phyloP scores from a whole-genome alignment of 805 yeast species.

The Tetrapisispora phaffii region DNA sequence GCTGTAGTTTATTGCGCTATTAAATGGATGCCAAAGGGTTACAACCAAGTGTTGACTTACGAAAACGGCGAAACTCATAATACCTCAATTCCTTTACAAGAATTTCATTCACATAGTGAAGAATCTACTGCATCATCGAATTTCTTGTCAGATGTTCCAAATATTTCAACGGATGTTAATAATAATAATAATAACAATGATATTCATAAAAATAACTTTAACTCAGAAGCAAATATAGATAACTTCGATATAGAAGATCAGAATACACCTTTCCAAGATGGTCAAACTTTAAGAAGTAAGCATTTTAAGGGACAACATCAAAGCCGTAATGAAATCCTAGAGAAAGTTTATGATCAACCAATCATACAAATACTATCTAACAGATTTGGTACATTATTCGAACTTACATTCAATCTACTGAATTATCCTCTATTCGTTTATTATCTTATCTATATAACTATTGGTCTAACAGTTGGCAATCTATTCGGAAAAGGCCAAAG shows the following conservation, averaged over 20 bases:
- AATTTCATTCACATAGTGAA: neutral
- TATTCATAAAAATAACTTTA: neutral
- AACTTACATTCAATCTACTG: slow-evolving; percentile 38
- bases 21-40: slow-evolving; percentile 8
- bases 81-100: slow-evolving; percentile 1
- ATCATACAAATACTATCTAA: neutral
- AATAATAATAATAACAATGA: neutral
- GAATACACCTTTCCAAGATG: too few relatives aligned
- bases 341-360: neutral
- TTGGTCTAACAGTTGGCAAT: slow-evolving; percentile 53
- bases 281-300: neutral
- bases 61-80: neutral
- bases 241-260: slow-evolving; percentile 1
- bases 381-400: slow-evolving; percentile 20
- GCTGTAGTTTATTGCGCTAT: slow-evolving; percentile 43
- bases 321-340: neutral
- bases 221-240: neutral
- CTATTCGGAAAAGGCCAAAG: slow-evolving; percentile 54
- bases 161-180: neutral
- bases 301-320: neutral
- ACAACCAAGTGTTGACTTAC: neutral
- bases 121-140: neutral
- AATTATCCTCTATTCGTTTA: slow-evolving; percentile 59
- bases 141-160: neutral
- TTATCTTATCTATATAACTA: slow-evolving; percentile 44